A percentile compares a stretch with the other conserved stretches of the same genome.
Conservation (phyloP, 257 asterid species). For the Nicotiana paniculata region DNA sequence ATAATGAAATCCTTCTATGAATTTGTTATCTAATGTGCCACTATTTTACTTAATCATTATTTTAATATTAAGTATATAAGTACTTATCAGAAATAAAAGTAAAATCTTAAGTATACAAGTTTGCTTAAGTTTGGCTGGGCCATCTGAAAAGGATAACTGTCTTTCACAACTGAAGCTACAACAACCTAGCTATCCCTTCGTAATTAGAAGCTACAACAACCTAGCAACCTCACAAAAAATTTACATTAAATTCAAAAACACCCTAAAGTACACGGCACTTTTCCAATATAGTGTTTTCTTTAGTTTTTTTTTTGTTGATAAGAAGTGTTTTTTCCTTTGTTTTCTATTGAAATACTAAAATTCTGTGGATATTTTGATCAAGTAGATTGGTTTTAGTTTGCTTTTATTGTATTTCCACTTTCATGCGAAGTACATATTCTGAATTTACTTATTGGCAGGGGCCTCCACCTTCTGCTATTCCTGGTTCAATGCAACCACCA, state of each 20-base stretch:
- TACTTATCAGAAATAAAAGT: neutral
- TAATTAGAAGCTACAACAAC: neutral
- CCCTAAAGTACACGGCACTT: neutral
- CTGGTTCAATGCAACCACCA: conserved; percentile 64
- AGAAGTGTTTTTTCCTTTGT: neutral
- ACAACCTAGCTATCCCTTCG: neutral
- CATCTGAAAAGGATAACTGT: neutral
- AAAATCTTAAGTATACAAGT: neutral
- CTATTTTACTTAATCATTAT: neutral
- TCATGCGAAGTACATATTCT: conserved; percentile 16
- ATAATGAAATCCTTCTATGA: neutral
- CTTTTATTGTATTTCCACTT: neutral
- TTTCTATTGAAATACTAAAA: neutral
- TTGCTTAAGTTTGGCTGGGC: neutral
- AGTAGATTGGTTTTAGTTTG: neutral
- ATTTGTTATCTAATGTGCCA: neutral
- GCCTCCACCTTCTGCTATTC: conserved; percentile 58
- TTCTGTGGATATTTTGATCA: conserved; percentile 1
- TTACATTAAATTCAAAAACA: neutral
- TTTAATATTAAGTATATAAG: neutral
- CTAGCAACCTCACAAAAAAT: neutral
- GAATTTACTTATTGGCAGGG: conserved; percentile 40
- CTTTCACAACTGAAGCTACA: neutral
- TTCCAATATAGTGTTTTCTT: neutral
- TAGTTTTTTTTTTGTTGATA: no score